Conservation (phyloP, 2,329 filamentous ascomycete species). For the Alternaria hordeiaustralica region DNA sequence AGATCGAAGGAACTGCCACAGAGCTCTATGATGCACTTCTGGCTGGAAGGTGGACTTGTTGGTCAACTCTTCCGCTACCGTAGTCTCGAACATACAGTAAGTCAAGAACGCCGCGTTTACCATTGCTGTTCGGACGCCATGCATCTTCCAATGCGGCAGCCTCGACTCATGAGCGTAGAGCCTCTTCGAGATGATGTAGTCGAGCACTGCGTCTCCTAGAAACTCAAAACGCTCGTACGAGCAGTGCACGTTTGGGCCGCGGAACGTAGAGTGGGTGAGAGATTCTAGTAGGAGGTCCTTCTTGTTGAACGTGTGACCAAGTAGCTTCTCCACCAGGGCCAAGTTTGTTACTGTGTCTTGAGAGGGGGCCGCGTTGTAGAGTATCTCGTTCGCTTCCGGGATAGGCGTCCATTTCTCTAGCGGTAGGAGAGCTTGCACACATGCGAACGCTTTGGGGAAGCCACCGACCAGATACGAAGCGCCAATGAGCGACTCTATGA, state of each 20-base stretch:
- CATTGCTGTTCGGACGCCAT: constrained; percentile 74
- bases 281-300: constrained; percentile 75
- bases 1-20: constrained; percentile 76
- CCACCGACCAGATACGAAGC: constrained; percentile 75
- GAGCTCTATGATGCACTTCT: constrained; percentile 45
- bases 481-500: constrained; percentile 85
- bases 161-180: constrained; percentile 61
- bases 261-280: constrained; percentile 75
- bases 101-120: constrained; percentile 83
- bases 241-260: constrained; percentile 48
- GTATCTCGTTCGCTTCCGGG: constrained; percentile 31
- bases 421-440: constrained; percentile 69
- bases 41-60: constrained; percentile 42
- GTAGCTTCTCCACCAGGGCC: constrained; percentile 64
- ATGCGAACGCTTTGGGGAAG: constrained; percentile 65
- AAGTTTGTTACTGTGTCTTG: constrained; percentile 21
- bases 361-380: constrained; percentile 28
- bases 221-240: constrained; percentile 83
- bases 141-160: constrained; percentile 69
- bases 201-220: constrained; percentile 83
- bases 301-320: constrained; percentile 76
- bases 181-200: constrained; percentile 73
- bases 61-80: constrained; percentile 43
- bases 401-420: constrained; percentile 56
- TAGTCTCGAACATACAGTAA: constrained; percentile 72